Evolutionary conservation across 306 rosid species (phyloP), one percentile per base, ranked within the genome.

Genomic region (Trichosanthes cucumerina): DNA sequence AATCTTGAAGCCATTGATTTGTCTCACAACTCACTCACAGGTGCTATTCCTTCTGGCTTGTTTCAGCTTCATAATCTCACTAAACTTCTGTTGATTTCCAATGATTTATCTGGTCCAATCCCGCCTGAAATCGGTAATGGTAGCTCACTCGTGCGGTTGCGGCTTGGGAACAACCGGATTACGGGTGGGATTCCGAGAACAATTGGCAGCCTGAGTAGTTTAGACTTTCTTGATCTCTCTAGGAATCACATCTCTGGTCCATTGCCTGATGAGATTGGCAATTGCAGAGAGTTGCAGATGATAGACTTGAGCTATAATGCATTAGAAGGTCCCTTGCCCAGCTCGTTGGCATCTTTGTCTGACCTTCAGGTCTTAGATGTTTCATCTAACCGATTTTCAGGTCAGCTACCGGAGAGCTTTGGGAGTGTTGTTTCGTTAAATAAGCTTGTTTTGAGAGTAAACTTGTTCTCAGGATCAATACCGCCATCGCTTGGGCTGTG

Each of bases 271-370:
- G 90, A 91, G 85, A 80, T 93, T 60, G 91, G 97, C 16, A 85
- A 88, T 18, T 93, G 98, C 78, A 83, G 77, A 10, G 87, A 82
- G 19, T 81, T 93, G n/a, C 96, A 93, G 85, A 90, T 91, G 90
- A 80, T 93, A 78, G 92, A 90, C 84, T 88, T 93, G 5, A 91
- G 97, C 82, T 90, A 91, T 58, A 93, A 93, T 87, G 86, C 89
- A 11, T 87, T 93, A 78, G 85, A 89, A 34, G 97, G 93, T 21
- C 79, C 77, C 71, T 84, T 91, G 82, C 93, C 92, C 41, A 78
- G 72, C 71, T 85, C 85, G 69, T 79, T 93, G 58, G 85, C 96
- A 69, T 88, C 91, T 52, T 87, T 93, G 58, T 80, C 86, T 38
- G 83, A 83, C 80, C 90, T 93, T 66, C 90, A 90, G 80, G 97